These are phyloP conservation scores for Eragrostis curvula DNA, from an alignment of 176 grass and related monocot genomes.

Conservation along the genomic window DNA sequence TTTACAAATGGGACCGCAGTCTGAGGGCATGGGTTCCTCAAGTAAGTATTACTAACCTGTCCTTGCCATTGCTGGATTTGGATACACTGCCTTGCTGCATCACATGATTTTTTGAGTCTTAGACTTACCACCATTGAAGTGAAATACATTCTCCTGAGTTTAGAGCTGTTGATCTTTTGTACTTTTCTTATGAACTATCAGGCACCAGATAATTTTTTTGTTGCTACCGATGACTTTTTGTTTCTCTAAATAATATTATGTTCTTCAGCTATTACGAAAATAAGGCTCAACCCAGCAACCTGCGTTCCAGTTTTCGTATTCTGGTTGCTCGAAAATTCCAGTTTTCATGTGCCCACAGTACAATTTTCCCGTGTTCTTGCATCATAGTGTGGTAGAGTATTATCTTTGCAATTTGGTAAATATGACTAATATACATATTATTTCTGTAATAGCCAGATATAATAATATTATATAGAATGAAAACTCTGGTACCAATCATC, in stretches of 20 bases:
- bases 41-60: constrained; percentile 61
- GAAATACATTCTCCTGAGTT: constrained; percentile 6
- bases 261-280: too few species aligned
- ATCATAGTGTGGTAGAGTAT: too few species aligned
- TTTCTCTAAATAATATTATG: too few species aligned
- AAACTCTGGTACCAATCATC: too few species aligned
- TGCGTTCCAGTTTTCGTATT: too few species aligned
- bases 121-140: background rate
- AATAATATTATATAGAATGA: too few species aligned
- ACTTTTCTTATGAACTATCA: constrained; percentile 18
- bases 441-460: background rate
- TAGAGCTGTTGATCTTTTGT: background rate
- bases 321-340: too few species aligned
- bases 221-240: too few species aligned
- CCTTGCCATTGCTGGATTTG: background rate
- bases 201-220: background rate
- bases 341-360: too few species aligned
- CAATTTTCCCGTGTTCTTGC: too few species aligned
- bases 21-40: constrained; percentile 94
- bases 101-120: background rate
- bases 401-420: background rate
- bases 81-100: background rate
- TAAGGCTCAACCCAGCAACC: too few species aligned
- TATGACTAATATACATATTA: background rate
- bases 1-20: constrained; percentile 90